Base-by-base conservation (phyloP, 169 alveolate genomes). In the Cryptosporidium parvum region DNA sequence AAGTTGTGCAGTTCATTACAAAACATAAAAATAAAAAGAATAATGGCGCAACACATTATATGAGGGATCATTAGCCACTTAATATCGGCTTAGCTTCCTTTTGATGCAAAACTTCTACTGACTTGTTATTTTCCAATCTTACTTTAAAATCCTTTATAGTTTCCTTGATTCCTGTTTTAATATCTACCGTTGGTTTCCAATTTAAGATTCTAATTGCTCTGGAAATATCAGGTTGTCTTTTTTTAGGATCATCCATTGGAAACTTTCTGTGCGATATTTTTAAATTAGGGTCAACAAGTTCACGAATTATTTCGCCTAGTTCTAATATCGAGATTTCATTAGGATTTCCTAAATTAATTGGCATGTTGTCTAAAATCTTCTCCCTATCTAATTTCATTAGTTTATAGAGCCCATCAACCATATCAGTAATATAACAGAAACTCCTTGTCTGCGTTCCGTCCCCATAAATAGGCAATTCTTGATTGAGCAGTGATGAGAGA, bases 361-460 rank as follows among this genome's bases (percentile, higher is more conserved):
- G 96, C 0, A 23, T n/a, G n/a, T 33, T 39, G 3, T 93, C 93
- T 33, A 59, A 70, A 42, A 85, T 87, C 70, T 84, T 48, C 42
- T 52, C 56, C 26, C 52, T 35, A 9, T 92, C 80, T 18, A 67
- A 35, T 53, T 91, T 91, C 96, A 94, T 94, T 29, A 93, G 84
- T 44, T 92, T 85, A 70, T 87, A 91, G 56, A 94, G 73, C 3
- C 93, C 96, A 39, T 91, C 94, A 5, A 94, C 93, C 67, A 93
- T 85, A 91, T 94, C 96, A 61, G 93, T 92, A 39, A 94, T 94
- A 71, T 80, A 94, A 86, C 95, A 92, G 75, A 94, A 94, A 37
- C 95, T 91, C 75, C 96, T 85, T 10, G 96, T 94, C 70, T 94
- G 95, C 12, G 84, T 72, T 14, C 96, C 96, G 48, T 94, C 96